A percentile compares a stretch with the other conserved stretches of the same genome.
phyloP scores from a whole-genome alignment of 75 land plant genomes.

The Cryptomeria japonica region DNA sequence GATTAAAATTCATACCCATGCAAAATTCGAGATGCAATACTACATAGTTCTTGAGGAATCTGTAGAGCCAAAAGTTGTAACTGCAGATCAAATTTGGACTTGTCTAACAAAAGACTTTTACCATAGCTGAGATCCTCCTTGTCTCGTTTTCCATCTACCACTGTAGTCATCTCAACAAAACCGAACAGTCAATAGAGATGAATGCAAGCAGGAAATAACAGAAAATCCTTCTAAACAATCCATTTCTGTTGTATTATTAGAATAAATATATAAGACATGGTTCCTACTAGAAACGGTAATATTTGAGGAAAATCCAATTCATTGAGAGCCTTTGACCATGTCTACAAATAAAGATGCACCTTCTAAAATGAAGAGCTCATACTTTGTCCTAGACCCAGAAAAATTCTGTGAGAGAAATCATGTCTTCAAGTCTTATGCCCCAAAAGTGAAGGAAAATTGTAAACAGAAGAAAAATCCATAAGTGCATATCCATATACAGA shows the following conservation, averaged over 20 bases:
- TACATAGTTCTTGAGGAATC: conserved; percentile 54
- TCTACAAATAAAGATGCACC: no score
- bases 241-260: neutral
- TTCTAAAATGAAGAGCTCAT: no score
- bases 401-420: no score
- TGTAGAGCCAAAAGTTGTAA: conserved; percentile 53
- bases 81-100: conserved; percentile 58
- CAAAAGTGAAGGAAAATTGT: no score
- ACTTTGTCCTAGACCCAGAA: no score
- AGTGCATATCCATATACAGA: no score
- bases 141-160: neutral
- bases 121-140: neutral
- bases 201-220: neutral
- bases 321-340: no score
- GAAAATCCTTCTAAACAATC: neutral
- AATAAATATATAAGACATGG: neutral
- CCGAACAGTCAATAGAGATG: neutral
- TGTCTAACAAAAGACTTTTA: conserved; percentile 34
- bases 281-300: neutral
- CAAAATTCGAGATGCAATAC: conserved; percentile 41
- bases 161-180: neutral
- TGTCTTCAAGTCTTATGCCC: no score
- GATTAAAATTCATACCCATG: conserved; percentile 41
- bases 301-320: neutral
- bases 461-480: no score